These are phyloP conservation scores for Umbelopsis sp. DNA, from an alignment of 192 early-diverging fungal genomes.

Conservation along the genomic window DNA sequence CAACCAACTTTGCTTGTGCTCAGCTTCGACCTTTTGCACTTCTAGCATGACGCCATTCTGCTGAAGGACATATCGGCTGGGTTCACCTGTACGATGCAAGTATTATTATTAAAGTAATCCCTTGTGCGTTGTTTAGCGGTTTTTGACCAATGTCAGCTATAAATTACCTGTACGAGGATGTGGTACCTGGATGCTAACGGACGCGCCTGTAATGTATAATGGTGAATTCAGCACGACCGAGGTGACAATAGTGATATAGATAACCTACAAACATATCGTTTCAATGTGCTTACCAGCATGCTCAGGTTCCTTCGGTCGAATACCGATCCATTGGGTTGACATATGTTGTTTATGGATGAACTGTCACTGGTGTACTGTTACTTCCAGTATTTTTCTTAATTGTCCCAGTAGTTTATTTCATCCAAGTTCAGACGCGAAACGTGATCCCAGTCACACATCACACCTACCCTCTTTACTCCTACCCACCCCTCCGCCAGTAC, in stretches of 20 bases:
- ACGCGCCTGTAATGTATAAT: neutral
- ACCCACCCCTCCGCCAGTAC: neutral
- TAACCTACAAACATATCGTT: neutral
- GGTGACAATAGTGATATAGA: neutral
- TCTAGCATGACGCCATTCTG: constrained; percentile 37
- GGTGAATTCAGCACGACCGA: neutral
- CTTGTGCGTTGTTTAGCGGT: too few species aligned
- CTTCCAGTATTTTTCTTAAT: too few species aligned
- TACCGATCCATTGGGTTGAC: constrained; percentile 1
- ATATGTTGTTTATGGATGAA: neutral
- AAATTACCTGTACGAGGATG: constrained; percentile 17
- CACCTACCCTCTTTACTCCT: neutral
- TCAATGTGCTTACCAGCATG: neutral
- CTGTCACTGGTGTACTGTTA: too few species aligned
- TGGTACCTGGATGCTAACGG: neutral
- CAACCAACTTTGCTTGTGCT: constrained; percentile 47
- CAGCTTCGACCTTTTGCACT: constrained; percentile 38
- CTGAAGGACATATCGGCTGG: constrained; percentile 41
- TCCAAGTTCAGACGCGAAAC: neutral
- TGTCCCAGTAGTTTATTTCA: too few species aligned
- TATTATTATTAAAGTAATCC: neutral
- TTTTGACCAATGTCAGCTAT: neutral
- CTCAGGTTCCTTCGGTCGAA: neutral
- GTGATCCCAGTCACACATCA: neutral
- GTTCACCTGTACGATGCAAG: neutral